A percentile compares a stretch with the other conserved stretches of the same genome.
Evolutionary conservation across 371 early-diverging fungal genomes (phyloP).

Genomic region (Lichtheimia ornata): DNA sequence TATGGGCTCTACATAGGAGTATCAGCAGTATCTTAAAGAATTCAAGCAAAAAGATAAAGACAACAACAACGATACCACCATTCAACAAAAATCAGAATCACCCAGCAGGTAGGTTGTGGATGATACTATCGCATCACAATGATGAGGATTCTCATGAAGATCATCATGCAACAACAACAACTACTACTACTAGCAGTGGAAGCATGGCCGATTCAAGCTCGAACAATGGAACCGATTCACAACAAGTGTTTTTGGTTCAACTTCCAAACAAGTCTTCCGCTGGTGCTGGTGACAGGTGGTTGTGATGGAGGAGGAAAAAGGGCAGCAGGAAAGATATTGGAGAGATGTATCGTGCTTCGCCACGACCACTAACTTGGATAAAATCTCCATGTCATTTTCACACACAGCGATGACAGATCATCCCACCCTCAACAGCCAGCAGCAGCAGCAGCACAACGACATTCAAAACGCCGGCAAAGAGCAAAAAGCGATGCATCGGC

Average conservation of each 20-base stretch:
- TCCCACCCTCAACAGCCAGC: too few species aligned
- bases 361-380: too few species aligned
- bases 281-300: background rate
- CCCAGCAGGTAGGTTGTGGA: slow-evolving; percentile 6
- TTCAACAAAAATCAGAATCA: background rate
- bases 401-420: too few species aligned
- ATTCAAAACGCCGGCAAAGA: too few species aligned
- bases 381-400: too few species aligned
- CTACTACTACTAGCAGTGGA: background rate
- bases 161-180: too few species aligned
- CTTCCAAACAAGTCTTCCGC: slow-evolving; percentile 2
- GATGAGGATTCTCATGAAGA: background rate
- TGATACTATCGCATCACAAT: background rate
- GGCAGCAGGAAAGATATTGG: too few species aligned
- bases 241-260: slow-evolving; percentile 7
- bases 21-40: slow-evolving; percentile 9
- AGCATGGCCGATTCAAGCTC: slow-evolving; percentile 13
- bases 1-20: background rate
- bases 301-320: too few species aligned
- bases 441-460: too few species aligned
- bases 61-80: background rate
- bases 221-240: slow-evolving; percentile 7
- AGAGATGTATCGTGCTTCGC: too few species aligned
- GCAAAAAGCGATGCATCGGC: too few species aligned
- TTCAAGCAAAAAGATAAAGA: slow-evolving; percentile 14